Evolutionary conservation across 352 stramenopile species (phyloP), one percentile per base, ranked within the genome.

Genomic region (Blastocystis sp.): DNA sequence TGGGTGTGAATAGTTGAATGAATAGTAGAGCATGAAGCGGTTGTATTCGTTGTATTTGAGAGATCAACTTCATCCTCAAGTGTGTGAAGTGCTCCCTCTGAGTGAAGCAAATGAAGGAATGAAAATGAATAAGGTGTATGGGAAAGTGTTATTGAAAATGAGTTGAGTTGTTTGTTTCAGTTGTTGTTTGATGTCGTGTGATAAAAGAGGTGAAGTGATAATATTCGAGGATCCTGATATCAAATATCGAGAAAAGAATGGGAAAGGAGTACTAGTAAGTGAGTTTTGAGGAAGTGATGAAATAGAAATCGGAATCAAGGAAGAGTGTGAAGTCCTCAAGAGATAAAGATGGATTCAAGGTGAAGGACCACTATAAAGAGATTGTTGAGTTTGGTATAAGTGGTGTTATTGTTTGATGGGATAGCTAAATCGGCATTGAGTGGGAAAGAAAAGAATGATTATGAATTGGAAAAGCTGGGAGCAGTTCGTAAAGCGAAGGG

Each of bases 221-320:
- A 35, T 77, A 30, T 77, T 77, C 24, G 64, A 77, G 19, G 64
- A 77, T 42, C 64, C 64, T n/a, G 64, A 77, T 56, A n/a, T n/a
- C 1, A 51, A 77, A 30, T 19, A 56, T 51, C 30, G 64, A 77
- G 30, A 19, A 56, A n/a, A 77, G 22, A 77, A n/a, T 30, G 19
- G 24, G 11, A 2, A 40, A 42, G 30, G 30, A 73, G 24, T 51
- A 40, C 19, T 24, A 73, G 64, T 56, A 51, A n/a, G 33, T 56
- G 30, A 51, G 42, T 77, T 19, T 77, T n/a, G 64, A 56, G 9
- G 64, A 77, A n/a, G 30, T 19, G 5, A 51, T 42, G 33, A 53
- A 30, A 35, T 51, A 30, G 37, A 51, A 56, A 30, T 11, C 51
- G 60, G 15, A n/a, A 15, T 15, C 33, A 40, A 70, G 15, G 56